Percentiles rank a stretch among this genome's conserved stretches.
Evolutionary conservation across 495 filamentous ascomycete genomes (phyloP).

Genomic region (Neurospora sp.): DNA sequence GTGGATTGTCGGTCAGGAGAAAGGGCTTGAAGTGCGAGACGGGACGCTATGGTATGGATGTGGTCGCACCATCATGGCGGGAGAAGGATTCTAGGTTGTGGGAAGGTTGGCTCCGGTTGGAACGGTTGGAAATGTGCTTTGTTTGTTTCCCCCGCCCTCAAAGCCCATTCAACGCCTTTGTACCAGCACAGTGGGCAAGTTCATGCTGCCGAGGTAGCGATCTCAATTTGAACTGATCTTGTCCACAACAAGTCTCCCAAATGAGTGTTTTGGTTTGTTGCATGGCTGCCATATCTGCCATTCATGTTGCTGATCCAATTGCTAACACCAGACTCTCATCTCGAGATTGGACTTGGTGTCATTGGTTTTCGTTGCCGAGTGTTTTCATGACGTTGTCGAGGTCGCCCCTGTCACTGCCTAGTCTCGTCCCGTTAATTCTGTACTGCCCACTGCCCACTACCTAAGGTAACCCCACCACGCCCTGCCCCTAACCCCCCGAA

Average conservation of each 20-base stretch:
- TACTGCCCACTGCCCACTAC: not conserved
- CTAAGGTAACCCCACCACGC: not conserved
- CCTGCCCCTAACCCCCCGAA: not conserved
- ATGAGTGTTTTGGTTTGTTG: not conserved
- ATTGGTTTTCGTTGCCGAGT: not conserved
- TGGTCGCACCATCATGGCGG: conserved; percentile 51
- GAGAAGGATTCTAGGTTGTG: conserved; percentile 45
- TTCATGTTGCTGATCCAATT: not conserved
- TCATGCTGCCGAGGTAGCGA: not conserved
- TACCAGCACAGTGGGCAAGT: not conserved
- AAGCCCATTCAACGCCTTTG: not conserved
- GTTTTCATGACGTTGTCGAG: not conserved
- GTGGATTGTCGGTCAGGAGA: conserved; percentile 73
- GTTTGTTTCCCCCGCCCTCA: not conserved
- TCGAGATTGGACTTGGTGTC: not conserved
- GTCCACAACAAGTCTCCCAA: not conserved
- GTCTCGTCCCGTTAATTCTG: not conserved
- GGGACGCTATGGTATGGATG: conserved; percentile 81
- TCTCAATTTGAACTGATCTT: not conserved
- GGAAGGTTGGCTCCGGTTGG: not conserved
- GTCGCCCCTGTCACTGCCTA: not conserved
- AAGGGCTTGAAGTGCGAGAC: conserved; percentile 56
- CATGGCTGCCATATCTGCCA: not conserved
- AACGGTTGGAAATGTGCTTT: not conserved
- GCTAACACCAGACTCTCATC: not conserved